Evolutionary conservation across 1,284 basidiomycete genomes (phyloP), one percentile per base, ranked within the genome.

Genomic region (Mycena citricolor): DNA sequence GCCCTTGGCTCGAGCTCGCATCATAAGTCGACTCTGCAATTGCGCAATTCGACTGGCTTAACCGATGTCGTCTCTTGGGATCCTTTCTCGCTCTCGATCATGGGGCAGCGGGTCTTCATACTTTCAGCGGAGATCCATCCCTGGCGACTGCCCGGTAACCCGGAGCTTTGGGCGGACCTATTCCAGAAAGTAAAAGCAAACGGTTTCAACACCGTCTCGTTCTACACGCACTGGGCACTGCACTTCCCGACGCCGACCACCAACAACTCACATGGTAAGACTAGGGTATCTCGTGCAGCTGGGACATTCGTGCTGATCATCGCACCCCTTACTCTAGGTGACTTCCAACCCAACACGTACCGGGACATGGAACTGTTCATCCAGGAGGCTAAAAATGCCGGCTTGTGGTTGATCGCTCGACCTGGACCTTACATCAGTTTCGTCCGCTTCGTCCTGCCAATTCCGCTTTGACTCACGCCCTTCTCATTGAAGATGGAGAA

Each of bases 151-250:
- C 73, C 74, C 5, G 70, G 68, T 5, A 66, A 74, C 47, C 71
- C 71, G 4, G 60, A 76, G 37, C 55, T 74, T n/a, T 81, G 79
- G 79, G 58, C 64, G 2, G 79, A 81, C 54, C 66, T 81, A 32
- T 70, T 81, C 38, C 71, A 81, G 55, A 81, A 81, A 57, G 66
- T 79, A 32, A 74, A 74, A 49, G 70, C 77, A 3, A 76, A 76
- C 44, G 79, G 79, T 7, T 78, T 80, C 64, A 81, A 80, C 49
- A 67, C 73, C n/a, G n/a, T 79, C 29, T 76, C 73, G 0, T 73
- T 76, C 53, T 76, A 73, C 51, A 63, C 73, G 20, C 70, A 73
- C 45, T 77, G 74, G 73, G 70, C 71, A 4, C 42, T 70, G 13
- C 71, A 75, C 51, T 75, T 61, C 50, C 73, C 73, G 12, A 66